phyloP scores from a whole-genome alignment of 2,329 filamentous ascomycete genomes.

The Ophiostoma tasmaniense region DNA sequence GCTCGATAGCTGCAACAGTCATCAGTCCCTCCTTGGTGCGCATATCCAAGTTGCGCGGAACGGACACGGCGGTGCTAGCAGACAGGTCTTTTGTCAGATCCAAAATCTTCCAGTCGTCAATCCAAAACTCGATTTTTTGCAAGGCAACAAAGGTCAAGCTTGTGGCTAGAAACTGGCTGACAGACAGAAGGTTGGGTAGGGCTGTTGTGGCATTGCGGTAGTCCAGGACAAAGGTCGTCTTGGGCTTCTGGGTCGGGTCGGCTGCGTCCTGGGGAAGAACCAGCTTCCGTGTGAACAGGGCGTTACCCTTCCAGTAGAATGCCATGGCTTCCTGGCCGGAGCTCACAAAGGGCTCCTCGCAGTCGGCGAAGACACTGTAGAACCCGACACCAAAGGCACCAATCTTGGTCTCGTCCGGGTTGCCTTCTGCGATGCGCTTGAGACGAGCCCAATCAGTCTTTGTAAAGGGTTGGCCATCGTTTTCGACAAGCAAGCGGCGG shows the following conservation, averaged over 20 bases:
- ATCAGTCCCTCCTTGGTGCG: slow-evolving; percentile 82
- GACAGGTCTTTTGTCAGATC: slow-evolving; percentile 77
- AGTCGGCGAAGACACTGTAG: slow-evolving; percentile 97
- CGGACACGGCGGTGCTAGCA: slow-evolving; percentile 59
- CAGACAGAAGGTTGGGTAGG: slow-evolving; percentile 72
- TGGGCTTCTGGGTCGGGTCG: slow-evolving; percentile 49
- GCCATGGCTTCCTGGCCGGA: slow-evolving; percentile 91
- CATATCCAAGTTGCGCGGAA: slow-evolving; percentile 73
- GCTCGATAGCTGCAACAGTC: slow-evolving; percentile 71
- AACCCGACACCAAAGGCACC: slow-evolving; percentile 97
- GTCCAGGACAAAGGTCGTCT: slow-evolving; percentile 91
- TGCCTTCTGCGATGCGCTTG: slow-evolving; percentile 97
- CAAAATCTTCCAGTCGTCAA: slow-evolving; percentile 79
- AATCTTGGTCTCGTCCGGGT: slow-evolving; percentile 98
- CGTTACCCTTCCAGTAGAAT: slow-evolving; percentile 99
- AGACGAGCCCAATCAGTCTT: slow-evolving; percentile 86
- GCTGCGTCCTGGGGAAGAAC: slow-evolving; percentile 48
- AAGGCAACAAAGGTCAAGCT: slow-evolving; percentile 93
- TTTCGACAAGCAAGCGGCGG: slow-evolving; percentile 79
- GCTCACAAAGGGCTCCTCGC: slow-evolving; percentile 93
- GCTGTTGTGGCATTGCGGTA: slow-evolving; percentile 85
- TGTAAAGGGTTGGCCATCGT: slow-evolving; percentile 81
- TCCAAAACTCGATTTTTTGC: slow-evolving; percentile 77
- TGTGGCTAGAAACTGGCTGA: slow-evolving; percentile 87
- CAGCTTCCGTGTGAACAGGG: slow-evolving; percentile 82